phyloP scores from a whole-genome alignment of 768 basidiomycete species.

The Lactifluus volemus region DNA sequence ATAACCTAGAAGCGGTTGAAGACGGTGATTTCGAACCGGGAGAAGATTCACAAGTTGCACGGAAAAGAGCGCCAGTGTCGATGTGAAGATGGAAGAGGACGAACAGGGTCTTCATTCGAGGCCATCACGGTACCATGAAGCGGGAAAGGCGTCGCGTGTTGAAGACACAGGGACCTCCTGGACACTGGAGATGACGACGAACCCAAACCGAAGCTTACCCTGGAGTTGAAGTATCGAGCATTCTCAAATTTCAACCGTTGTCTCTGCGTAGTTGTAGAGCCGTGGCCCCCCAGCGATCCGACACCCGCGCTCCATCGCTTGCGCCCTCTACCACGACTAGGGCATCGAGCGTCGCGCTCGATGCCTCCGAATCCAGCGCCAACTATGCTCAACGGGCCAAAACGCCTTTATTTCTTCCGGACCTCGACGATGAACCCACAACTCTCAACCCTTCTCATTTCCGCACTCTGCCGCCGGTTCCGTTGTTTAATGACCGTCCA shows the following conservation, averaged over 20 bases:
- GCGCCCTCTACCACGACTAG: slow-evolving; percentile 25
- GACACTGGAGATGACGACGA: slow-evolving; percentile 53
- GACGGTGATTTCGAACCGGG: not conserved
- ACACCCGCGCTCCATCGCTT: slow-evolving; percentile 28
- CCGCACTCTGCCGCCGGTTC: slow-evolving; percentile 33
- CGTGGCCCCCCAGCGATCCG: slow-evolving; percentile 52
- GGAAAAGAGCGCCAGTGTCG: not conserved
- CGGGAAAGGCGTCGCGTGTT: slow-evolving; percentile 1
- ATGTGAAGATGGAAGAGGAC: slow-evolving; percentile 7
- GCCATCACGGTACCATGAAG: not conserved
- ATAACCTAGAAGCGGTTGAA: not conserved
- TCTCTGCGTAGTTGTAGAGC: slow-evolving; percentile 77
- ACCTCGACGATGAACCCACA: slow-evolving; percentile 39
- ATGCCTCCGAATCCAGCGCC: slow-evolving; percentile 24
- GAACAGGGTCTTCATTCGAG: not conserved
- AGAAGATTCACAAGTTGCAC: not conserved
- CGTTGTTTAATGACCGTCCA: slow-evolving; percentile 32
- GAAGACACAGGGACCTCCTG: slow-evolving; percentile 31
- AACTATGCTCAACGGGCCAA: slow-evolving; percentile 31
- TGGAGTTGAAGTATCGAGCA: slow-evolving; percentile 60
- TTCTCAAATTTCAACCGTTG: slow-evolving; percentile 65
- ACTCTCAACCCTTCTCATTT: slow-evolving; percentile 29
- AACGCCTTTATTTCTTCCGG: slow-evolving; percentile 72
- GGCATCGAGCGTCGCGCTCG: slow-evolving; percentile 29
- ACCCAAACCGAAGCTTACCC: slow-evolving; percentile 58